Evolutionary conservation across 768 basidiomycete species (phyloP), one percentile per base, ranked within the genome.

Genomic region (Hemileccinum rubropunctum): DNA sequence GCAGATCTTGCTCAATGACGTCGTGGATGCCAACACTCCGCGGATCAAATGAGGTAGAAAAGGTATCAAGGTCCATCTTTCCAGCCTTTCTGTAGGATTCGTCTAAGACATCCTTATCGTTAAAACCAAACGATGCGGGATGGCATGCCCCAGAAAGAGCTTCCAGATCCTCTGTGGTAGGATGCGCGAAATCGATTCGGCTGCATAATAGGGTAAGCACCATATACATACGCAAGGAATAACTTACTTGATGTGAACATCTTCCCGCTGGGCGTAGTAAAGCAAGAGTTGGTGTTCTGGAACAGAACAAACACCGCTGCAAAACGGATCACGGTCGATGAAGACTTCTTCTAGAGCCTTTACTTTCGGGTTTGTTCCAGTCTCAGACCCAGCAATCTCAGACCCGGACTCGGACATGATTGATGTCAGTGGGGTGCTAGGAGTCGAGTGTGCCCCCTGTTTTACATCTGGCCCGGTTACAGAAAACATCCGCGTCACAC

Each of bases 61-160:
- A 80, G 10, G 62, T 36, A 1, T 48, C 33, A 0, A 47, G 13
- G 26, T 76, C 74, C 56, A 79, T 53, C 62, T 78, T 77, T 1
- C 74, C 71, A 0, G 77, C 76, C 50, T 74, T 76, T 18, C 76
- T 67, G 51, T n/a, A n/a, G n/a, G 69, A 59, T 37, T 77, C 75
- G 53, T 78, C 77, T 6, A n/a, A n/a, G n/a, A n/a, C 71, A 27
- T 74, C 67, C 28, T 73, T 45, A 6, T 67, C 42, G n/a, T 64
- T 54, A 1, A 47, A 26, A 4, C 76, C 76, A 45, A 77, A 77
- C 0, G 71, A 67, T 1, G 75, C 75, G 0, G 68, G 73, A 5
- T 71, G 51, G 52, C 76, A 77, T 1, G 69, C 68, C 0, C 53
- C 40, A 0, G 64, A 48, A 4, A 78, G 68, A 4, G 52, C 41